These are phyloP conservation scores for Cicer cuneatum DNA, from an alignment of 306 rosid species.

Conservation along the genomic window DNA sequence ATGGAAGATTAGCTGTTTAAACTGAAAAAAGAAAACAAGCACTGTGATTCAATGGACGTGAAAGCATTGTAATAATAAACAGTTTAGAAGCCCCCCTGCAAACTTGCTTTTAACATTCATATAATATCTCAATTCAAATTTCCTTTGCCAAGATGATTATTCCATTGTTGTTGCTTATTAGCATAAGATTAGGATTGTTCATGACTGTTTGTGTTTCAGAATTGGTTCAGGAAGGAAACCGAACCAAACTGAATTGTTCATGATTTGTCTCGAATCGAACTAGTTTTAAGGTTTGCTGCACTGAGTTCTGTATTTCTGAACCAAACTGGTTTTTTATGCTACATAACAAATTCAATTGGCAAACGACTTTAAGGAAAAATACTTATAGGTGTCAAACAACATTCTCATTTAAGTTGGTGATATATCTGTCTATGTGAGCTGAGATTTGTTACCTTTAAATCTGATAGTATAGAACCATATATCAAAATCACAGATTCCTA, in stretches of 20 bases:
- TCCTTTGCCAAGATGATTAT: conserved; percentile 10
- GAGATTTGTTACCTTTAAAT: not conserved
- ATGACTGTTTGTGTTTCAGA: too few species aligned
- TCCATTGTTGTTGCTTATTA: not conserved
- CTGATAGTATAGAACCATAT: conserved; percentile 5
- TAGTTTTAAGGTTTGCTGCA: too few species aligned
- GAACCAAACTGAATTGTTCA: too few species aligned
- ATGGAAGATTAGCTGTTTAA: conserved; percentile 21
- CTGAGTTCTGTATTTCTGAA: too few species aligned
- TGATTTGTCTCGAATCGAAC: too few species aligned
- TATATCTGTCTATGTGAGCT: conserved; percentile 31
- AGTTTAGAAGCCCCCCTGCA: conserved; percentile 27
- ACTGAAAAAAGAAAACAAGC: conserved; percentile 21
- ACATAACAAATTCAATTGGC: conserved; percentile 12
- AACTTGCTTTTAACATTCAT: conserved; percentile 22
- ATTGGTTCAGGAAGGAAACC: too few species aligned
- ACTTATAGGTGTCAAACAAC: conserved; percentile 10
- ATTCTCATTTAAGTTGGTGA: conserved; percentile 36
- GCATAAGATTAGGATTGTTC: not conserved
- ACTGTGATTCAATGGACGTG: not conserved
- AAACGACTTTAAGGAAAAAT: not conserved
- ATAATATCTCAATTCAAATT: not conserved
- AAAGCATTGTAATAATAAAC: not conserved
- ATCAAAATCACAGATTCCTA: conserved; percentile 25
- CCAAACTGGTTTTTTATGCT: too few species aligned